phyloP scores from a whole-genome alignment of 2,329 filamentous ascomycete genomes.

The Raffaelea deltoideospora region DNA sequence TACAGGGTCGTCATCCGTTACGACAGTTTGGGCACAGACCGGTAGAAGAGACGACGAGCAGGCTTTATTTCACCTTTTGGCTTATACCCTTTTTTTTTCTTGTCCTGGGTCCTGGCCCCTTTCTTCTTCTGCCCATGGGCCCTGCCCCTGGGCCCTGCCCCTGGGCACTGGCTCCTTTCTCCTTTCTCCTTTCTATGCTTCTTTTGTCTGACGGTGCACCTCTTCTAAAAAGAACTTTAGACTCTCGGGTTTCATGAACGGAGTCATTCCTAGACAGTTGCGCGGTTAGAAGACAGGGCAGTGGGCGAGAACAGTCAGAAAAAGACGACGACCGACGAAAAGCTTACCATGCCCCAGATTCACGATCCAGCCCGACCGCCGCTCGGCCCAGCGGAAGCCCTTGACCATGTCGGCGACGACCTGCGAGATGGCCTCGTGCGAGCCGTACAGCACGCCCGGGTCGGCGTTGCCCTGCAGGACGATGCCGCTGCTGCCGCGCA shows the following conservation, averaged over 20 bases:
- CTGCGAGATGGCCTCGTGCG: conserved; percentile 62
- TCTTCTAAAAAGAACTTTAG: conserved; percentile 90
- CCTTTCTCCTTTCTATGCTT: no score
- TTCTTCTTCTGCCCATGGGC: no score
- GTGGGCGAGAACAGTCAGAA: neutral
- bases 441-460: conserved; percentile 82
- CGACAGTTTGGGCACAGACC: conserved; percentile 7
- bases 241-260: conserved; percentile 85
- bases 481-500: conserved; percentile 58
- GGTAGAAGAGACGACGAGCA: neutral
- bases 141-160: no score
- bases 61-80: no score
- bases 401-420: conserved; percentile 76
- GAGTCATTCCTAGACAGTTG: conserved; percentile 58
- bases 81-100: no score
- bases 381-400: conserved; percentile 60
- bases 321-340: neutral
- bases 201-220: conserved; percentile 55
- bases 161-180: no score
- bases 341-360: conserved; percentile 82
- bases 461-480: conserved; percentile 93
- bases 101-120: no score
- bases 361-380: conserved; percentile 88
- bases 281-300: conserved; percentile 30
- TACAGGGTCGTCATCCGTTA: conserved; percentile 10